These are phyloP conservation scores for Williopsis jadinii DNA, from an alignment of 1,139 yeast genomes.

Conservation along the genomic window DNA sequence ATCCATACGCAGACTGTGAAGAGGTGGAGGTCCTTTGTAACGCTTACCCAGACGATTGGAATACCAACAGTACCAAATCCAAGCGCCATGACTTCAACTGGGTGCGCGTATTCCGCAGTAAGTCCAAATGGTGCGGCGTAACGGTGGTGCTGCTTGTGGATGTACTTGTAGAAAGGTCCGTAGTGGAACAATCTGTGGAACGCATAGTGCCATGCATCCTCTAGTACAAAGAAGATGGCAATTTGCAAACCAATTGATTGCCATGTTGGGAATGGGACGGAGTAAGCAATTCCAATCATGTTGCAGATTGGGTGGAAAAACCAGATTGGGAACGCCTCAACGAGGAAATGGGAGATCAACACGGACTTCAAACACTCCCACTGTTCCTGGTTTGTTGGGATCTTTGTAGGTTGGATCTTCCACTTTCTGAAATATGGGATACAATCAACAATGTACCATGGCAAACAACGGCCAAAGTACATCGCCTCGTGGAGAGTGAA, in stretches of 20 bases:
- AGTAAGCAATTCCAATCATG: constrained; percentile 53
- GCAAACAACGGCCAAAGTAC: constrained; percentile 71
- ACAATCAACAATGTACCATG: constrained; percentile 65
- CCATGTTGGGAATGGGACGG: constrained; percentile 68
- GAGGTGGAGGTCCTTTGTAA: constrained; percentile 56
- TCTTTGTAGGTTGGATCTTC: constrained; percentile 64
- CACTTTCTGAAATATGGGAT: constrained; percentile 60
- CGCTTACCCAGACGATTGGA: constrained; percentile 57
- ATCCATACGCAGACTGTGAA: constrained; percentile 77
- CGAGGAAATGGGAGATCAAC: constrained; percentile 66
- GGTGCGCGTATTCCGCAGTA: constrained; percentile 90
- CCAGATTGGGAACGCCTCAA: constrained; percentile 86
- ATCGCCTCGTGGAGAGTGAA: constrained; percentile 59
- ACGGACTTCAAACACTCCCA: constrained; percentile 80
- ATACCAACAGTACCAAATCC: constrained; percentile 88
- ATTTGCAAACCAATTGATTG: constrained; percentile 50
- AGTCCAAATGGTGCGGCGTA: constrained; percentile 90
- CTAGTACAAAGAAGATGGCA: constrained; percentile 61
- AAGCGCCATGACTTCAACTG: constrained; percentile 73
- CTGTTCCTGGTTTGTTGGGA: constrained; percentile 69
- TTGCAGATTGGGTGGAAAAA: constrained; percentile 77
- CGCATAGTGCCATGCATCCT: constrained; percentile 88
- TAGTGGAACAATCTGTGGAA: constrained; percentile 73
- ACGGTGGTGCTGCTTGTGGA: constrained; percentile 86
- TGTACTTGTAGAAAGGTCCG: constrained; percentile 69